Base-by-base conservation (phyloP, 257 asterid species). In the Nicotiana attenuata region DNA sequence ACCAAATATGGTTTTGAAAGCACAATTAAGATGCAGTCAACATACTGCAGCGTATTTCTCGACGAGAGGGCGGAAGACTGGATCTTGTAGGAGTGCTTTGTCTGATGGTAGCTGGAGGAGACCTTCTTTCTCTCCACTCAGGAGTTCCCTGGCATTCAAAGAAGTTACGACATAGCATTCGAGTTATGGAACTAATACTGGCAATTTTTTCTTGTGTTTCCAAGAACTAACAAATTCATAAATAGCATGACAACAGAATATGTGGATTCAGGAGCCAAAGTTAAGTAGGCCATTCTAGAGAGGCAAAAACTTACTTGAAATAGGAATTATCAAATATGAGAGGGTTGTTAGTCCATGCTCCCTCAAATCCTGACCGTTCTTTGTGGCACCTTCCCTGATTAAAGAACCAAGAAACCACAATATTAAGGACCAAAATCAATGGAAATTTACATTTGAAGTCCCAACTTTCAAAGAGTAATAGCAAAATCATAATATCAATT, bases 291-390 rank as follows among this genome's bases (percentile, higher is more conserved):
- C 1, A 1, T 14, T 26, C 53, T n/a, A 19, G 8, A 33, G 71
- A 59, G 60, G 26, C 2, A 31, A 64, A 11, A 5, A 69, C 91
- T 69, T 88, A 92, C 97, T 47, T 90, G 61, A 94, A 94, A 90
- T 90, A 94, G n/a, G 96, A 75, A 69, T 93, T 95, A 56, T 95
- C 99, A 28, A 95, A 95, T 65, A 88, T 88, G 82, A 92, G 95
- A 38, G 98, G 98, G 83, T 91, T 95, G n/a, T 83, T 6, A 10
- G 97, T 95, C 98, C 97, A 95, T n/a, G 97, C 83, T 31, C 98
- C 98, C 80, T 95, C 98, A 83, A 89, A 93, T 57, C 99, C 99
- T 9, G 97, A 95, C 17, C 97, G 92, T 59, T 95, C 98, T 89
- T 91, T 88, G 91, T 95, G 99, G 88, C 95, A 91, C 80, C 97